Base-by-base conservation (phyloP, 1,284 basidiomycete genomes). In the Takashimella koratensis region DNA sequence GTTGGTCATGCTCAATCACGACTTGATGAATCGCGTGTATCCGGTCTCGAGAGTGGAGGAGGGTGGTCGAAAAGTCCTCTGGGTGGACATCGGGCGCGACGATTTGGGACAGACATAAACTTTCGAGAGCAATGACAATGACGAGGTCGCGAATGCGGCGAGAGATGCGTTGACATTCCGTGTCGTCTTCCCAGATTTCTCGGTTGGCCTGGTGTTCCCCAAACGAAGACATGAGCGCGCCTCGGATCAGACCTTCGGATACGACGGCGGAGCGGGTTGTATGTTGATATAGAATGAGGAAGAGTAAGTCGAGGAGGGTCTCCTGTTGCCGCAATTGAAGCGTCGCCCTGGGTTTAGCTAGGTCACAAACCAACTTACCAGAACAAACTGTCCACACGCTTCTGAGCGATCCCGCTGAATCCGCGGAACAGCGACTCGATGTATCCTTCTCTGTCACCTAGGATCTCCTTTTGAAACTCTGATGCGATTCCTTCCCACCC, bases 251-350 rank as follows among this genome's bases (percentile, higher is more conserved):
- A 8, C 64, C 70, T 51, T 71, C 64, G 22, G 70, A 68, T 5
- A 70, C 66, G 16, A 56, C 48, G 2, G 68, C 65, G 4, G 65
- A 57, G 4, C 70, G 61, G 11, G 63, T 56, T 8, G 69, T 62
- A 24, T 54, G 64, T 43, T 67, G 62, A 44, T 65, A 70, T 11
- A 74, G 62, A 6, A 65, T 49, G 36, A 65, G 58, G 55, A 74
- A 72, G 23, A 74, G 62, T 22, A 74, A 62, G 41, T 68, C 65
- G 26, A 74, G 63, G 13, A 68, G 46, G 11, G 58, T 53, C 36
- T 65, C 65, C 58, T 74, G 71, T 12, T 66, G 53, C 3, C 64
- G 64, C 5, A 74, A 58, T 52, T 74, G 70, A 23, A 68, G 62
- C 13, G 60, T 65, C 6, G 68, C 63, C 70, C 71, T 73, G 46